Conservation (phyloP, 306 rosid genomes). For the Styphnolobium japonicum region DNA sequence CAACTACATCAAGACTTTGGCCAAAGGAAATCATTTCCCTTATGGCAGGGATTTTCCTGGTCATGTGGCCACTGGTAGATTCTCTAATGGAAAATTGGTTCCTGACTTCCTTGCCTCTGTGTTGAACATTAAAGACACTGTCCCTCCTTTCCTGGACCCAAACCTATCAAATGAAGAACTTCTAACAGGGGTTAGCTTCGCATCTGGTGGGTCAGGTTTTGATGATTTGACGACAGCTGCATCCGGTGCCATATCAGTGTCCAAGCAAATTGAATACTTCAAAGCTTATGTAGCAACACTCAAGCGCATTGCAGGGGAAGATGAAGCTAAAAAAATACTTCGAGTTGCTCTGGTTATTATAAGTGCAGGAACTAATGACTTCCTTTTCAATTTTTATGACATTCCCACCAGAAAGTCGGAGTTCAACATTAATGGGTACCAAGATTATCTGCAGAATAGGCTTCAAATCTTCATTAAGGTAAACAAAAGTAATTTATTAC, state of each 20-base stretch:
- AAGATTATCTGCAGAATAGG: slow-evolving; percentile 51
- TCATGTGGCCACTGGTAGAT: slow-evolving; percentile 54
- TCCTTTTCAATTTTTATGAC: slow-evolving; percentile 53
- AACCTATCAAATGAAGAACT: slow-evolving; percentile 36
- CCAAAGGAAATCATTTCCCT: slow-evolving; percentile 49
- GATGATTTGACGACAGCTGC: slow-evolving; percentile 40
- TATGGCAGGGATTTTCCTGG: slow-evolving; percentile 56
- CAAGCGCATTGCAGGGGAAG: slow-evolving; percentile 33
- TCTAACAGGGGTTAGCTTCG: slow-evolving; percentile 53
- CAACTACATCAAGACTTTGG: slow-evolving; percentile 40
- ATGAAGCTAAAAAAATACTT: slow-evolving; percentile 29
- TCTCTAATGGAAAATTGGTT: slow-evolving; percentile 55
- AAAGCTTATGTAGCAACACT: slow-evolving; percentile 35
- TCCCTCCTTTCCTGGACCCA: slow-evolving; percentile 54
- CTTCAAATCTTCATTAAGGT: slow-evolving; percentile 47
- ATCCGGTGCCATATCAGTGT: slow-evolving; percentile 31
- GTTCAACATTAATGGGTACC: slow-evolving; percentile 46
- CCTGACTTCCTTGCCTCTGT: slow-evolving; percentile 49
- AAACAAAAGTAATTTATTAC: neutral
- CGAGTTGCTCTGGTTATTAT: slow-evolving; percentile 44
- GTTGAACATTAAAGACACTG: slow-evolving; percentile 40
- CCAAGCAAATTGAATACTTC: slow-evolving; percentile 41
- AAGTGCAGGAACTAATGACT: slow-evolving; percentile 69
- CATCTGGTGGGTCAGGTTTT: slow-evolving; percentile 38
- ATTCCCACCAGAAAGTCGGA: slow-evolving; percentile 43